Base-by-base conservation (phyloP, 305 asterid species). In the Vinca major region DNA sequence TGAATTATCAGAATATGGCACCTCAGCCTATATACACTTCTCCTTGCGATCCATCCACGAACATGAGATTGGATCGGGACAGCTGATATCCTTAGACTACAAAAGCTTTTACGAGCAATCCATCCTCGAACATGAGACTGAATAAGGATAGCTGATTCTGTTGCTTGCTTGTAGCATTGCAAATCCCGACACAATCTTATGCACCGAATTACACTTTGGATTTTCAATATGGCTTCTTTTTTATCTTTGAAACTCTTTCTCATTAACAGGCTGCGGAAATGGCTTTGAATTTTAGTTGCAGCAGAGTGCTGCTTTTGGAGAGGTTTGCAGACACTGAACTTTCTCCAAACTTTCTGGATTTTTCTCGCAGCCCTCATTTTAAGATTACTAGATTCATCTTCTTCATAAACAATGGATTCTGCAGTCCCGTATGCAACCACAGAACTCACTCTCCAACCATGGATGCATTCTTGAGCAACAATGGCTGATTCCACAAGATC, bases 41-140 rank as follows among this genome's bases (percentile, higher is more conserved):
- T 83, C 39, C 83, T 80, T 63, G 92, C 86, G 73, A 81, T 75
- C 96, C 89, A 88, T 70, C 91, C 85, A 71, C 91, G 95, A 64
- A 79, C 66, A 81, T 82, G 86, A 71, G 90, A 78, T 75, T 92
- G 98, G 77, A 89, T 84, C 54, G 72, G 57, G 48, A 83, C 74
- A 55, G 88, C 88, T 1, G 96, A 84, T 39, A 36, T 50, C 55
- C 74, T 62, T 61, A 81, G 80, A 73, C 68, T 75, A 72, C 58
- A 50, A 69, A 73, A 81, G 61, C 73, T 68, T 84, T 75, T 84
- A 26, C 86, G 80, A 67, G 91, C 86, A 75, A 81, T 75, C 96
- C 89, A 88, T 70, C 91, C 83, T 69, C 92, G 95, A 64, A 80
- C 66, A 82, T 80, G 85, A 71, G 91, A 78, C 77, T 92, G 98